Evolutionary conservation across 495 filamentous ascomycete genomes (phyloP), one percentile per base, ranked within the genome.

Genomic region (Penicillium cinerascens): DNA sequence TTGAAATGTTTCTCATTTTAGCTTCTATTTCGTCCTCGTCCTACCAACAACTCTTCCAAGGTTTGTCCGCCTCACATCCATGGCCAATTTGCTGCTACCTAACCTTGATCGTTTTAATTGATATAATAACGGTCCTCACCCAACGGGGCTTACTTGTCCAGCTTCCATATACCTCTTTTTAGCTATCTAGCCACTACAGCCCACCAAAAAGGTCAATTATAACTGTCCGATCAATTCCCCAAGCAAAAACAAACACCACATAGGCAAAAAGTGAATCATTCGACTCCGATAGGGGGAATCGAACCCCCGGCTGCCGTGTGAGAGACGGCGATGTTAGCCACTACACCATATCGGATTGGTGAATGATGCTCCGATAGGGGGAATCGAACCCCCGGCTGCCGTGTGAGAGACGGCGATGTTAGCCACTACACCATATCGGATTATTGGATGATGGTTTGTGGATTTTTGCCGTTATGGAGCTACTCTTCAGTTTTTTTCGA

Each of bases 401-500:
- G 63, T 65, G 65, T 72, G 66, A 70, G 61, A 72, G 63, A 68
- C 65, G 57, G 56, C 67, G 63, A 68, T 71, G 68, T 68, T 69
- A 66, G 53, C 68, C 66, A 68, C 55, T 69, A 71, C 66, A 69
- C 68, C 63, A 69, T 62, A 69, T 66, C 66, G 66, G 64, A 71
- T 47, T 33, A 33, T 33, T 33, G 29, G 29, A 13, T 33, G 29
- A 15, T 33, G 3, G 29, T 4, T 33, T 3, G 29, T 13, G 29
- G 10, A 33, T 33, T 10, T 33, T 13, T 33, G 29, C 10, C 29
- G 1, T 13, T 33, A 33, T 33, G 29, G 29, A 33, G 29, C 10
- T 11, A 33, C 4, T 29, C 7, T 29, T 13, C 10, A 33, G 13
- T 13, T 33, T 33, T 15, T 33, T 3, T n/a, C n/a, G n/a, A 15